Evolutionary conservation across 2,329 filamentous ascomycete species (phyloP), one percentile per base, ranked within the genome.

Genomic region (Fusarium annulatum): DNA sequence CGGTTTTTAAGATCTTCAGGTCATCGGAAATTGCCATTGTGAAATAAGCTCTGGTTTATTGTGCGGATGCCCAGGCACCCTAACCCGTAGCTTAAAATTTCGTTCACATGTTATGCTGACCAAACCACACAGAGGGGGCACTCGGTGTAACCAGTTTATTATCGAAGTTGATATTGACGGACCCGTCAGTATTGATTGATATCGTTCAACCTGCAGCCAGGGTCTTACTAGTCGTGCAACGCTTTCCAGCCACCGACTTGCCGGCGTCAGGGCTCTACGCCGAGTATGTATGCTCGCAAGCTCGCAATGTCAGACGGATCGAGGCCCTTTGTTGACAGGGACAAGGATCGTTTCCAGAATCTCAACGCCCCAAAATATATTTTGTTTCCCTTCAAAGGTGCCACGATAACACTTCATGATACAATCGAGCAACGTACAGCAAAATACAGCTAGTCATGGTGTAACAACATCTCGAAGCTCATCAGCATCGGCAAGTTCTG

Each of bases 311-410:
- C 43, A 42, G 48, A 51, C 61, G 36, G 67, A 73, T 61, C 53
- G 41, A 42, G 49, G 36, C 48, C 42, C 30, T 23, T 63, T 58
- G 30, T 43, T 41, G 56, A 57, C 41, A 58, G 33, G 52, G 38
- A 55, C 53, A 34, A 39, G 51, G 48, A 53, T 57, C 33, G 15
- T 60, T 71, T 58, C 67, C 53, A 68, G 64, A 61, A 72, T 38
- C 53, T 23, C 48, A 28, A 39, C 42, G 39, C 39, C 21, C 33
- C 38, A 42, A 55, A 49, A 51, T 45, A 43, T 51, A 14, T 57
- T 34, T 51, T 34, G 19, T 23, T 46, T 55, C 64, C 9, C 58
- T 21, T 45, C 14, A n/a, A 30, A 30, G 7, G 39, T 57, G 38
- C n/a, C 33, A 23, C 12, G n/a, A 23, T 8, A 34, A 41, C 51